Base-by-base conservation (phyloP, 768 basidiomycete genomes). In the Leccinum boreale region DNA sequence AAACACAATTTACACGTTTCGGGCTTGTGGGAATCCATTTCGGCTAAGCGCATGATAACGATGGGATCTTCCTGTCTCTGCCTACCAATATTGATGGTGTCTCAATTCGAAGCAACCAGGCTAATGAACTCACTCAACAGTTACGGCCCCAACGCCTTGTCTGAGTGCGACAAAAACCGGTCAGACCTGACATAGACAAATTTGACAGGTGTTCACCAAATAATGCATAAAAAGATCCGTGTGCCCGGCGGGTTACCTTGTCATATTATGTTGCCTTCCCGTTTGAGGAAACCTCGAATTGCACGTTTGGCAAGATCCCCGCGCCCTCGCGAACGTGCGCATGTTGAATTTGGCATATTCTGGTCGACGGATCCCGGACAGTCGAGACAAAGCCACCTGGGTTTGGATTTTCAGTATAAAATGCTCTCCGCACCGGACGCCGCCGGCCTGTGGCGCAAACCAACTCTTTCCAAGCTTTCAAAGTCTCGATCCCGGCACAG, bases 1-100 rank as follows among this genome's bases (percentile, higher is more conserved):
- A 42, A 42, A 44, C 23, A 45, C 35, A 60, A 62, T 50, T 58
- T 53, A 63, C 65, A 70, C 67, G 67, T 67, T 68, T 62, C 65
- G 58, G 36, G 53, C 21, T 61, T 56, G 49, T 68, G 64, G 56
- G 67, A 67, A 65, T 42, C 57, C 53, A 58, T 57, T 57, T 59
- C 62, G 58, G 64, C 60, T 58, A 51, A 19, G 29, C 12, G 17
- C 47, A 31, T 55, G 64, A 68, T 67, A 68, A 61, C 52, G 35
- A 56, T 46, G 31, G 35, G 42, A 31, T 33, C 48, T 28, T 26
- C 64, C 53, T 15, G 1, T 24, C 46, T 44, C 24, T 55, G 56
- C 65, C 56, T 56, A 15, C 57, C 64, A 19, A 19, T 55, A 63
- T 53, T 23, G 12, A 23, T 46, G 52, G 48, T 21, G 44, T 62